Percentiles rank a stretch among this genome's conserved stretches.
Conservation (phyloP, 495 filamentous ascomycete genomes). For the Penicilliopsis zonata region DNA sequence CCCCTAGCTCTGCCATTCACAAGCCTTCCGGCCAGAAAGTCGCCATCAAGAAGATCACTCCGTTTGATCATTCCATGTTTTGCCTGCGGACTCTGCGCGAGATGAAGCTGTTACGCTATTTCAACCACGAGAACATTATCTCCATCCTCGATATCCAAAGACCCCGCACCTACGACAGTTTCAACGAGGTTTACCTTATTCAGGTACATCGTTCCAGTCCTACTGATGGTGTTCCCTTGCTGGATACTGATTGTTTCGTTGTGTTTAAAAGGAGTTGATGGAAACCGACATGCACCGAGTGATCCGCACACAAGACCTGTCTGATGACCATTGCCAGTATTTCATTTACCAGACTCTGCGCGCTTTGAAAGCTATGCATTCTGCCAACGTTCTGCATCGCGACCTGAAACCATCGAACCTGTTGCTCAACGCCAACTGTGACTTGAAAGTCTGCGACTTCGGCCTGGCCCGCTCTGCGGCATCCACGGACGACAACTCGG, state of each 20-base stretch:
- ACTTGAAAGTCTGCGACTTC: constrained; percentile 98
- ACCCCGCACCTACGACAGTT: constrained; percentile 87
- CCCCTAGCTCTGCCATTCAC: constrained; percentile 90
- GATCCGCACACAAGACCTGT: constrained; percentile 96
- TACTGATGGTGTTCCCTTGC: too few relatives aligned
- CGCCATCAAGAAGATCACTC: constrained; percentile 99
- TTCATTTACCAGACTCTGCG: constrained; percentile 99
- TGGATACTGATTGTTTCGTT: constrained; percentile 3
- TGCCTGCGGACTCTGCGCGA: constrained; percentile 93
- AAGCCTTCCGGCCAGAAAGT: constrained; percentile 98
- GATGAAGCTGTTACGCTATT: constrained; percentile 98
- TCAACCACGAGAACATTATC: constrained; percentile 99
- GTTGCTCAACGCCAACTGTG: constrained; percentile 96
- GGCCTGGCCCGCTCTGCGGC: constrained; percentile 87
- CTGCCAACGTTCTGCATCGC: constrained; percentile 94
- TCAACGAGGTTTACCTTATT: constrained; percentile 97
- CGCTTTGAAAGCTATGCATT: constrained; percentile 98
- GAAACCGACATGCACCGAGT: constrained; percentile 99
- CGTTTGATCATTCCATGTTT: constrained; percentile 99
- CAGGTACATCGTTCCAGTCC: constrained; percentile 65
- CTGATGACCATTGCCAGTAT: constrained; percentile 98
- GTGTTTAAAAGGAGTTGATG: constrained; percentile 97
- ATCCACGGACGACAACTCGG: constrained; percentile 95
- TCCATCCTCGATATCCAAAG: constrained; percentile 99
- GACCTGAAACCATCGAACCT: constrained; percentile 97